phyloP scores from a whole-genome alignment of 345 rosid genomes.

The Salix suchowensis region DNA sequence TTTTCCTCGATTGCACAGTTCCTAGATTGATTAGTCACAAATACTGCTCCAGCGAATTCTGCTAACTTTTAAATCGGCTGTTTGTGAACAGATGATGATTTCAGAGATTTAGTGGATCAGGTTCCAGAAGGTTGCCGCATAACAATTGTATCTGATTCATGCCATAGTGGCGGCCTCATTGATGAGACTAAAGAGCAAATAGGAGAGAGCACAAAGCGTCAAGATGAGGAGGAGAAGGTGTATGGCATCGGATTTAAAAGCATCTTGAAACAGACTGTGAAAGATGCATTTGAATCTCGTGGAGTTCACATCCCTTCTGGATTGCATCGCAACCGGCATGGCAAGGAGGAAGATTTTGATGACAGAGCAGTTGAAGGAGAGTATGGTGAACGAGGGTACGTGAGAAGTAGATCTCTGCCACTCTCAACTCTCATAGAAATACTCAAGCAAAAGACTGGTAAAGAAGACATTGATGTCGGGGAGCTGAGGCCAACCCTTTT shows the following conservation, averaged over 20 bases:
- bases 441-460: slow-evolving; percentile 82
- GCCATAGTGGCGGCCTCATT: slow-evolving; percentile 94
- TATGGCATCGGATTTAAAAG: slow-evolving; percentile 42
- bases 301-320: slow-evolving; percentile 56
- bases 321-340: slow-evolving; percentile 33
- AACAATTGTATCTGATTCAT: slow-evolving; percentile 85
- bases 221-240: slow-evolving; percentile 29
- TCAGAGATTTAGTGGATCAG: slow-evolving; percentile 73
- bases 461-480: slow-evolving; percentile 73
- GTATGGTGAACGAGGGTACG: slow-evolving; percentile 37
- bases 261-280: slow-evolving; percentile 46
- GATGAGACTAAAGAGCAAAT: slow-evolving; percentile 94
- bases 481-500: slow-evolving; percentile 80
- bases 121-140: slow-evolving; percentile 58
- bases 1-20: neutral
- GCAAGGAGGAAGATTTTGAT: slow-evolving; percentile 37
- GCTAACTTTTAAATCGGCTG: slow-evolving; percentile 1
- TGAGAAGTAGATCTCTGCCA: slow-evolving; percentile 68
- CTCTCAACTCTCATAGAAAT: slow-evolving; percentile 77
- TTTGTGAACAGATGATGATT: slow-evolving; percentile 69
- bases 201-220: slow-evolving; percentile 69
- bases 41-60: neutral
- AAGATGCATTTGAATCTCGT: slow-evolving; percentile 54
- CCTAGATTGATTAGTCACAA: neutral
- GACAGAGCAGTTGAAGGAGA: slow-evolving; percentile 31